These are phyloP conservation scores for Gautieria morchelliformis DNA, from an alignment of 768 basidiomycete genomes.

Conservation along the genomic window DNA sequence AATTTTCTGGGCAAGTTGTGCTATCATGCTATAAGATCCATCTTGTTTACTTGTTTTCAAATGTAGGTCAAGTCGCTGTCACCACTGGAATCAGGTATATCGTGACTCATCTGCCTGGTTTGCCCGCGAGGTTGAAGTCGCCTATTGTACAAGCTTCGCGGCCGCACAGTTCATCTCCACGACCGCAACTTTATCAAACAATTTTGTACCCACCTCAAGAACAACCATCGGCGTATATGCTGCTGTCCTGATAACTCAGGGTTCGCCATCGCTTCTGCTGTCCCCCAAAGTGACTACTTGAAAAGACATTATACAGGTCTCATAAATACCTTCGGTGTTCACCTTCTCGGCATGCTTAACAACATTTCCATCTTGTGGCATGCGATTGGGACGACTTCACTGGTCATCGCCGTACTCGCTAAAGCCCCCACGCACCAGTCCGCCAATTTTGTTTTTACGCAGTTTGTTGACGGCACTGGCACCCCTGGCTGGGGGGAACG, in stretches of 20 bases:
- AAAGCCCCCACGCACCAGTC: constrained; percentile 65
- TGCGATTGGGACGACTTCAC: constrained; percentile 54
- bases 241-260: constrained; percentile 57
- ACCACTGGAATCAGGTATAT: constrained; percentile 60
- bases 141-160: constrained; percentile 36
- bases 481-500: constrained; percentile 47
- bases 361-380: constrained; percentile 72
- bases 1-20: constrained; percentile 10
- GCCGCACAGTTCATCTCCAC: constrained; percentile 65
- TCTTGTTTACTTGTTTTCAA: constrained; percentile 29
- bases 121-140: not conserved
- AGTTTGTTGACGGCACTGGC: constrained; percentile 64
- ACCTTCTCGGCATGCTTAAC: constrained; percentile 54
- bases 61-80: constrained; percentile 67
- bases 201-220: constrained; percentile 46
- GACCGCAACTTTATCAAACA: constrained; percentile 45
- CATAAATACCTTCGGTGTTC: constrained; percentile 70
- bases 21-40: too few relatives aligned
- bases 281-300: not conserved
- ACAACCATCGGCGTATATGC: constrained; percentile 63
- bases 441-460: constrained; percentile 57
- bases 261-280: constrained; percentile 9
- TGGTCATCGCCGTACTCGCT: constrained; percentile 61
- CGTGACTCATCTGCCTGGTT: not conserved
- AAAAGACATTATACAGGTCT: constrained; percentile 27